phyloP scores from a whole-genome alignment of 805 yeast species.

The Yarrowia sp. region DNA sequence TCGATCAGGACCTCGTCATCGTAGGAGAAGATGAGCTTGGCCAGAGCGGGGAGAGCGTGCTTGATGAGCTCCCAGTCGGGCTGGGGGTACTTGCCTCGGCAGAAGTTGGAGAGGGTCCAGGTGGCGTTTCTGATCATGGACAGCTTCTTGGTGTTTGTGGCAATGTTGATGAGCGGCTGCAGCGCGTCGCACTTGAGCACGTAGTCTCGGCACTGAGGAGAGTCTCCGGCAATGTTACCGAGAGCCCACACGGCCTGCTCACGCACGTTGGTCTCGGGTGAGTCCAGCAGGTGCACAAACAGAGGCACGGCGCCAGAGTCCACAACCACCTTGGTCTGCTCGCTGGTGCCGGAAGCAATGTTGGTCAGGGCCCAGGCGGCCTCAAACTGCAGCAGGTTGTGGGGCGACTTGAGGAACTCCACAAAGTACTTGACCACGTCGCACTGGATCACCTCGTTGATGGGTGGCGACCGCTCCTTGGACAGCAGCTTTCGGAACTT shows the following conservation, averaged over 20 bases:
- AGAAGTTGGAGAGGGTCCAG: conserved; percentile 94
- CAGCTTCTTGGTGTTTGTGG: conserved; percentile 72
- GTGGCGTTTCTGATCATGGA: conserved; percentile 94
- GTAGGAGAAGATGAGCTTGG: conserved; percentile 83
- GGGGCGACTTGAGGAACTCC: conserved; percentile 70
- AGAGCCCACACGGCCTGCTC: conserved; percentile 99
- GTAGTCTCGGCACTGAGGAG: conserved; percentile 82
- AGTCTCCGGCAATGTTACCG: conserved; percentile 98
- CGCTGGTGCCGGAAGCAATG: conserved; percentile 90
- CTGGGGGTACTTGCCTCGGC: conserved; percentile 94
- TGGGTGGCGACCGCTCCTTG: conserved; percentile 94
- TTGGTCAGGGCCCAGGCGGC: conserved; percentile 99
- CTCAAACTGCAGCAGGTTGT: conserved; percentile 88
- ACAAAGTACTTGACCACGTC: conserved; percentile 94
- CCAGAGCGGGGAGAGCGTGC: conserved; percentile 84
- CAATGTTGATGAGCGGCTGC: conserved; percentile 77
- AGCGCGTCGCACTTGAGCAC: conserved; percentile 84
- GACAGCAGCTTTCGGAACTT: conserved; percentile 91
- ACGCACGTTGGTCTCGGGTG: conserved; percentile 84
- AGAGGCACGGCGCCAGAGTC: conserved; percentile 92
- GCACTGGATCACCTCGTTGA: conserved; percentile 84
- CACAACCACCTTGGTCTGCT: conserved; percentile 86
- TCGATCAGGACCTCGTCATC: conserved; percentile 94
- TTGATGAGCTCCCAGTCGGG: conserved; percentile 92
- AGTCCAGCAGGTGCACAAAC: conserved; percentile 76